phyloP scores from a whole-genome alignment of 1,139 yeast species.

The Blastobotrys proliferans region DNA sequence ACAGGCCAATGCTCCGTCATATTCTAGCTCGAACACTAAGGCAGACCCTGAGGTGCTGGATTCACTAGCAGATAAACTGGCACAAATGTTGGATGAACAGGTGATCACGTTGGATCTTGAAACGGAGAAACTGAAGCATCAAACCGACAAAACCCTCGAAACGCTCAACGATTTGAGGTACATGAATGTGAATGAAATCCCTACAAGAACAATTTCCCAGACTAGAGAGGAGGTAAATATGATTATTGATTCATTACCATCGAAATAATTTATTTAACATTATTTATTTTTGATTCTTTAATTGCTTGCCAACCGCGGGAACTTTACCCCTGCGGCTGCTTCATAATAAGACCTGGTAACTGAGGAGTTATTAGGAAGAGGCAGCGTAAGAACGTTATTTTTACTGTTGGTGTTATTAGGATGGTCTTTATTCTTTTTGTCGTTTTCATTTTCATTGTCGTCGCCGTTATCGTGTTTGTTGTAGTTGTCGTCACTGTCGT shows the following conservation, averaged over 20 bases:
- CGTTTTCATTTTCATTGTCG: background rate
- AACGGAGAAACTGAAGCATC: constrained; percentile 2
- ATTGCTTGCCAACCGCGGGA: constrained; percentile 4
- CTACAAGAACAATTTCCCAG: background rate
- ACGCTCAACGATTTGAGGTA: constrained; percentile 17
- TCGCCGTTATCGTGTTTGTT: background rate
- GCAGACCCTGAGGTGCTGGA: constrained; percentile 13
- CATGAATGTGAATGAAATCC: background rate
- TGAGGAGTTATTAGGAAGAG: background rate
- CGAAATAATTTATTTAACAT: background rate
- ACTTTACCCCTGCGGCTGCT: constrained; percentile 5
- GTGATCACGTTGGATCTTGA: constrained; percentile 3
- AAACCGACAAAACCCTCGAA: constrained; percentile 6
- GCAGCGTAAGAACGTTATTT: background rate
- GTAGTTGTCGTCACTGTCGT: background rate
- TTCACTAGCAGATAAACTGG: constrained; percentile 11
- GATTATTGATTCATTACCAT: background rate
- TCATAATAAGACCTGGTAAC: constrained; percentile 6
- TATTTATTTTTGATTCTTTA: background rate
- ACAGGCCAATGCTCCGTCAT: background rate
- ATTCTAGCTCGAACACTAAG: constrained; percentile 1
- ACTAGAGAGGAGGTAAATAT: constrained; percentile 7
- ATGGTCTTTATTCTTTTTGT: background rate
- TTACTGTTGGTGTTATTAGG: background rate
- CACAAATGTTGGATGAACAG: constrained; percentile 12